Evolutionary conservation across 2,329 filamentous ascomycete genomes (phyloP).

Genomic region (Hypoxylon rubiginosum): DNA sequence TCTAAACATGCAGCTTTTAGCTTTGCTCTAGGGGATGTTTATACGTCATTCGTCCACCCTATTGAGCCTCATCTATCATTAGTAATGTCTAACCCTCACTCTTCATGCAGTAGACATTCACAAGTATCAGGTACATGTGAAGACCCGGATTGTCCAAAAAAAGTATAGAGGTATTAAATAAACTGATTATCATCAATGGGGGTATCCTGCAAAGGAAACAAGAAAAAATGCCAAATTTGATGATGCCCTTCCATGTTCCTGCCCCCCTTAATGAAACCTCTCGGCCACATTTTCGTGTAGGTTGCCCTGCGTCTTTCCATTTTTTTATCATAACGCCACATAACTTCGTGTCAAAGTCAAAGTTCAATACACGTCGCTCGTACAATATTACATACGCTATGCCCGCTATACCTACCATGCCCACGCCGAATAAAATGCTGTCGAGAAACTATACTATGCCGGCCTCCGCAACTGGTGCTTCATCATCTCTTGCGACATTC

Average conservation of each 20-base stretch:
- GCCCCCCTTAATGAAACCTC: conserved; percentile 6
- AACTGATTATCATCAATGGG: conserved; percentile 23
- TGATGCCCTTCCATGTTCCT: conserved; percentile 14
- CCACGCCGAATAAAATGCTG: conserved; percentile 12
- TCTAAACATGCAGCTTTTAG: not conserved
- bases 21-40: not conserved
- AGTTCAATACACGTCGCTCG: conserved; percentile 17
- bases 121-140: not conserved
- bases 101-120: not conserved
- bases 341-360: conserved; percentile 19
- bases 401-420: not conserved
- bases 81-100: not conserved
- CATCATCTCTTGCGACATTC: conserved; percentile 41
- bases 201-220: conserved; percentile 29
- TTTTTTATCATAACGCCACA: conserved; percentile 25
- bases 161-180: not conserved
- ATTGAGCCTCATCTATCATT: not conserved
- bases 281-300: conserved; percentile 9
- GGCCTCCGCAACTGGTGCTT: conserved; percentile 29
- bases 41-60: not conserved
- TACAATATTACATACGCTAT: conserved; percentile 16
- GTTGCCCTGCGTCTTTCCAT: conserved; percentile 24
- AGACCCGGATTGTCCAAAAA: not conserved
- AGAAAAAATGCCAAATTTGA: conserved; percentile 2
- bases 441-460: conserved; percentile 2